Conservation (phyloP, 106 monocot genomes). For the Allium sativum region DNA sequence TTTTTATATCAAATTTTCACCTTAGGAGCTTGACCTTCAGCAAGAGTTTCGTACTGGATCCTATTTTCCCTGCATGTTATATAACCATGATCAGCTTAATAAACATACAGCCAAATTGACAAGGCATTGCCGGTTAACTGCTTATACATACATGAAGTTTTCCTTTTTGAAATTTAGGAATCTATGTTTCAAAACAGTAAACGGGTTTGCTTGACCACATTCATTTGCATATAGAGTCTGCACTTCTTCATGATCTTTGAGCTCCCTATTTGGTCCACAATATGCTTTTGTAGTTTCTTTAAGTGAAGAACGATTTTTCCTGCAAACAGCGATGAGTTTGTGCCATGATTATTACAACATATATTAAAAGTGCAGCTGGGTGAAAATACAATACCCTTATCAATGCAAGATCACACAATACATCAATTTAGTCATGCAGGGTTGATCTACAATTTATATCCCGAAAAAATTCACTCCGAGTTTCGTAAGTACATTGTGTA, state of each 20-base stretch:
- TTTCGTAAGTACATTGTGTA: too few relatives aligned
- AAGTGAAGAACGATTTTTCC: constrained; percentile 20
- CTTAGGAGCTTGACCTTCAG: constrained; percentile 80
- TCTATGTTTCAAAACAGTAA: constrained; percentile 61
- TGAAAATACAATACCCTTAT: too few relatives aligned
- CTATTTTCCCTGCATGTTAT: constrained; percentile 58
- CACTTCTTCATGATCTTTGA: constrained; percentile 16
- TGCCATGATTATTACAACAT: too few relatives aligned
- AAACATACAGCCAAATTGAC: constrained; percentile 1
- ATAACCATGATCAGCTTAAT: constrained; percentile 6
- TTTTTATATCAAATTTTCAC: constrained; percentile 15
- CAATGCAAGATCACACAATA: too few relatives aligned
- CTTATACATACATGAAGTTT: constrained; percentile 56
- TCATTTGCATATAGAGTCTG: constrained; percentile 18
- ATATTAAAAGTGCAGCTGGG: too few relatives aligned
- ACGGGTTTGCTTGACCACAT: constrained; percentile 32
- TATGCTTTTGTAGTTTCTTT: constrained; percentile 36
- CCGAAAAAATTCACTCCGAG: too few relatives aligned
- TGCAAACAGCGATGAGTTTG: constrained; percentile 12
- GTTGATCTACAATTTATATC: too few relatives aligned
- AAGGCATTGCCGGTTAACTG: not conserved
- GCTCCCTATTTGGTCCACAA: constrained; percentile 27
- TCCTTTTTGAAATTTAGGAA: constrained; percentile 65
- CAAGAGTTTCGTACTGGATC: constrained; percentile 57
- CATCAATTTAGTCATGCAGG: too few relatives aligned